Evolutionary conservation across 768 basidiomycete species (phyloP).

Genomic region (Leccinellum rugosiceps): DNA sequence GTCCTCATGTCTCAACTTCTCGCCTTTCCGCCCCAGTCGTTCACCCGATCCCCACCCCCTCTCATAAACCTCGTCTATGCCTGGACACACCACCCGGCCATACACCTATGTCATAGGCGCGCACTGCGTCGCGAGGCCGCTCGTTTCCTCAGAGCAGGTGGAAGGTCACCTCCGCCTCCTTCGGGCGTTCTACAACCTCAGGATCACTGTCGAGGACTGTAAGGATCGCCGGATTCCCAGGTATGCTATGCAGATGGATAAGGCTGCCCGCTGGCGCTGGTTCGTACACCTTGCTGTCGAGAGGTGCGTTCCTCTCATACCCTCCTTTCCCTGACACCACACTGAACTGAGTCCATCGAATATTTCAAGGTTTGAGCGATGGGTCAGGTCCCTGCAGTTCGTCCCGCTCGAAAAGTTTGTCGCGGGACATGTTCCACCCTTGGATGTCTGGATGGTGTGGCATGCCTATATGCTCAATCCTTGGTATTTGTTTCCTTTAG

Average conservation of each 20-base stretch:
- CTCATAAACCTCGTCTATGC: conserved; percentile 1
- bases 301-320: conserved; percentile 23
- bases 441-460: conserved; percentile 44
- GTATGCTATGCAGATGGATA: conserved; percentile 23
- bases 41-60: not conserved
- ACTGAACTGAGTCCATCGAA: not conserved
- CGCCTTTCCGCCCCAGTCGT: not conserved
- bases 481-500: conserved; percentile 17
- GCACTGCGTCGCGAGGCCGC: conserved; percentile 17
- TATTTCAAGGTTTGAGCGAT: conserved; percentile 33
- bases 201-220: conserved; percentile 26
- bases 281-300: conserved; percentile 39
- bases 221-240: conserved; percentile 28
- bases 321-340: not conserved
- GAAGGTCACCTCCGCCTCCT: conserved; percentile 36
- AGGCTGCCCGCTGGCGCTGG: conserved; percentile 36
- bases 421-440: conserved; percentile 29
- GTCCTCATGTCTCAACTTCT: conserved; percentile 6
- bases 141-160: conserved; percentile 32
- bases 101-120: conserved; percentile 21
- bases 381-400: conserved; percentile 27
- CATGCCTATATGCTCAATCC: conserved; percentile 41
- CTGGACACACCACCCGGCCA: not conserved
- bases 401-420: conserved; percentile 28
- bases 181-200: conserved; percentile 31